These are phyloP conservation scores for Beauveria pseudobassiana DNA, from an alignment of 2,329 filamentous ascomycete genomes.

Conservation along the genomic window DNA sequence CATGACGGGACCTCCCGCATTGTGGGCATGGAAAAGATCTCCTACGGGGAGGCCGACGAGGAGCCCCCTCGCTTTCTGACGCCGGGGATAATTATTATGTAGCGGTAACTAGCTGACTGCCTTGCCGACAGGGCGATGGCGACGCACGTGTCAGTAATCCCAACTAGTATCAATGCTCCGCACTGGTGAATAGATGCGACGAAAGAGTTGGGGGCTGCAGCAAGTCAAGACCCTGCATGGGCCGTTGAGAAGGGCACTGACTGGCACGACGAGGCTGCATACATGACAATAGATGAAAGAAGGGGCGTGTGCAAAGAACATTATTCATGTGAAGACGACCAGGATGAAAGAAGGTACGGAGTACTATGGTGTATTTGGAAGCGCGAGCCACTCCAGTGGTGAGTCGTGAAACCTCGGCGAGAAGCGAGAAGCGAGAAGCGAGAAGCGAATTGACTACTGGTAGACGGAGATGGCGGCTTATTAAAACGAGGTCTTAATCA, in stretches of 20 bases:
- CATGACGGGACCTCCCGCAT: background rate
- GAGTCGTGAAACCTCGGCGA: background rate
- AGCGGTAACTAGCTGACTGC: too few relatives aligned
- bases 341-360: background rate
- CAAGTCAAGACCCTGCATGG: too few relatives aligned
- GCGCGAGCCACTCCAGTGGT: background rate
- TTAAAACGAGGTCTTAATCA: too few relatives aligned
- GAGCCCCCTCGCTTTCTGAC: too few relatives aligned
- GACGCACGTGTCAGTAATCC: too few relatives aligned
- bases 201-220: too few relatives aligned
- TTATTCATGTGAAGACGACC: background rate
- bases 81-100: too few relatives aligned
- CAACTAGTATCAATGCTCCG: too few relatives aligned
- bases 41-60: too few relatives aligned
- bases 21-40: background rate
- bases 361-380: background rate
- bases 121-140: too few relatives aligned
- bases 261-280: background rate
- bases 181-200: too few relatives aligned
- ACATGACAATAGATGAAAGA: background rate
- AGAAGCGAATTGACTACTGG: background rate
- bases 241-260: too few relatives aligned
- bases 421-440: background rate
- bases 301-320: background rate
- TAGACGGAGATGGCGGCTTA: background rate